A percentile compares a stretch with the other conserved stretches of the same genome.
phyloP scores from a whole-genome alignment of 208 protist species.

The Trypanosomatidae sp. region DNA sequence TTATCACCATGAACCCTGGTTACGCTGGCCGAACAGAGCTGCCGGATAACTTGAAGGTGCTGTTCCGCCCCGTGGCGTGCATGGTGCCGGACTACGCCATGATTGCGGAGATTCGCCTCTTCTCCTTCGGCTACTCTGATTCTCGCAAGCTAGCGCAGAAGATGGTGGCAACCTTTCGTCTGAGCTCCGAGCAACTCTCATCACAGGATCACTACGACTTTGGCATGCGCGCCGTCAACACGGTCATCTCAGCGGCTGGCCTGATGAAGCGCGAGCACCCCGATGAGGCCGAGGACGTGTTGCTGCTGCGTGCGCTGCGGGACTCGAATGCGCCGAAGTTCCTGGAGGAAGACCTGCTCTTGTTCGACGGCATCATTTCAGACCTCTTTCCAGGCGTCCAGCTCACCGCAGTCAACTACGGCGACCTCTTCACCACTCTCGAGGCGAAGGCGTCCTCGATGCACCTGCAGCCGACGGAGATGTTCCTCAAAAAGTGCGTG shows the following conservation, averaged over 20 bases:
- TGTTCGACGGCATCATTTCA: constrained; percentile 97
- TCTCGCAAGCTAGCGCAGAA: constrained; percentile 95
- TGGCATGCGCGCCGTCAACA: constrained; percentile 98
- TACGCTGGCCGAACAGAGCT: constrained; percentile 98
- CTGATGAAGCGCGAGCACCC: constrained; percentile 95
- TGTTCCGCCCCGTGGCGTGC: constrained; percentile 97
- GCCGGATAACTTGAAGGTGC: constrained; percentile 97
- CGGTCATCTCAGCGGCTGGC: constrained; percentile 97
- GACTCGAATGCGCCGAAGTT: constrained; percentile 99
- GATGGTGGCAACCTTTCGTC: constrained; percentile 97
- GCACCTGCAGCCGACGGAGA: constrained; percentile 93
- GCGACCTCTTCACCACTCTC: constrained; percentile 82
- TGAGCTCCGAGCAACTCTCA: constrained; percentile 98
- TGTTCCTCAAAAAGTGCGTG: constrained; percentile 97
- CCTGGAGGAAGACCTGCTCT: constrained; percentile 90
- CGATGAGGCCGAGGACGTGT: constrained; percentile 91
- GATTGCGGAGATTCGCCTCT: constrained; percentile 98
- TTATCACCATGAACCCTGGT: constrained; percentile 99
- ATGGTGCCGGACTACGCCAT: constrained; percentile 99
- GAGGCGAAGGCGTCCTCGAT: constrained; percentile 57
- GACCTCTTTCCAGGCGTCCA: constrained; percentile 97
- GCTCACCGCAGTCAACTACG: constrained; percentile 92
- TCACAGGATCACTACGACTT: constrained; percentile 99
- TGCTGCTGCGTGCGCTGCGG: constrained; percentile 94
- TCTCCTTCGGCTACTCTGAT: constrained; percentile 98